These are phyloP conservation scores for Larix kaempferi DNA, from an alignment of 75 land plant species.

Conservation along the genomic window DNA sequence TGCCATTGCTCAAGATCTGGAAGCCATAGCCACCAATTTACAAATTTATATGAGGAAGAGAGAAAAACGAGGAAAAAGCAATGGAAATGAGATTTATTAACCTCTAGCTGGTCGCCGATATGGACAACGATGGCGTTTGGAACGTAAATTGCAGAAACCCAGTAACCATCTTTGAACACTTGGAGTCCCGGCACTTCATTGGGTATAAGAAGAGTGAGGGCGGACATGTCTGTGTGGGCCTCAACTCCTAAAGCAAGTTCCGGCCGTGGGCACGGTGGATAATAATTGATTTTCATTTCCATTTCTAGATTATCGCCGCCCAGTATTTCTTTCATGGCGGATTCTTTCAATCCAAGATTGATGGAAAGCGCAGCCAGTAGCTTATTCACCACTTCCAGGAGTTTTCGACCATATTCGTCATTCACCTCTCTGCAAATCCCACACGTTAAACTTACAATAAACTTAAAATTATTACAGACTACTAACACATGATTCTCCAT, in stretches of 20 bases:
- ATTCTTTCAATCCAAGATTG: conserved; percentile 22
- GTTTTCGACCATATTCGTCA: conserved; percentile 12
- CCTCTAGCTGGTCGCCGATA: conserved; percentile 48
- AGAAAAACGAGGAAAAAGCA: too few relatives aligned
- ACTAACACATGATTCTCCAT: background rate
- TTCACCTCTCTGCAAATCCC: background rate
- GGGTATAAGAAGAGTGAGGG: background rate
- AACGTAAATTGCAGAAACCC: conserved; percentile 40
- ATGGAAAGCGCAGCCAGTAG: conserved; percentile 20
- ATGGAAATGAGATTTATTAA: too few relatives aligned
- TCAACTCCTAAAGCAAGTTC: background rate
- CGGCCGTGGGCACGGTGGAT: conserved; percentile 24
- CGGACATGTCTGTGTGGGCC: background rate
- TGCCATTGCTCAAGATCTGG: too few relatives aligned
- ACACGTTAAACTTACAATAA: background rate
- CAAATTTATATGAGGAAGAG: too few relatives aligned
- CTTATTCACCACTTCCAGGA: conserved; percentile 42
- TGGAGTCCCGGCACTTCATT: background rate
- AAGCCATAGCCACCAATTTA: too few relatives aligned
- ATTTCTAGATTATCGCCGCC: conserved; percentile 19
- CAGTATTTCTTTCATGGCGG: conserved; percentile 21
- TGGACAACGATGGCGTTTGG: conserved; percentile 57
- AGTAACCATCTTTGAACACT: conserved; percentile 28
- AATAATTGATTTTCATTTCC: conserved; percentile 59
- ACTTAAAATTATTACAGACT: background rate